Percentiles rank a stretch among this genome's conserved stretches.
Conservation (phyloP, 257 asterid genomes). For the Echium plantagineum region DNA sequence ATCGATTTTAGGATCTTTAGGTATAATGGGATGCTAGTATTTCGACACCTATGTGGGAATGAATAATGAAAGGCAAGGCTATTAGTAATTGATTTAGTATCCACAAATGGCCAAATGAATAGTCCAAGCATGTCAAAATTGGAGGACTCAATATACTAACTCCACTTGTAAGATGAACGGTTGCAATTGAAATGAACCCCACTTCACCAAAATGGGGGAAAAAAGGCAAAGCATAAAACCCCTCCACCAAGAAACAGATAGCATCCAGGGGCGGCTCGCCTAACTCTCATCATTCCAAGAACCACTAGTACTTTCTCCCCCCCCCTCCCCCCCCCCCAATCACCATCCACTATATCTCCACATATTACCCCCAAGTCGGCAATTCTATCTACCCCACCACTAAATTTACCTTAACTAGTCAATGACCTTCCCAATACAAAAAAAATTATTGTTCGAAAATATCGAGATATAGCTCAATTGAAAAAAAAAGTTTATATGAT, state of each 20-base stretch:
- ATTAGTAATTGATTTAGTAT: too few relatives aligned
- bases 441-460: too few relatives aligned
- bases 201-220: too few relatives aligned
- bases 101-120: not conserved
- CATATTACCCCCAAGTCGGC: not conserved
- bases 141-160: not conserved
- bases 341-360: not conserved
- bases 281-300: constrained; percentile 1
- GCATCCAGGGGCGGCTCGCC: not conserved
- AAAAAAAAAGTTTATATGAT: too few relatives aligned
- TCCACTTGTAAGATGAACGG: not conserved
- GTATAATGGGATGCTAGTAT: too few relatives aligned
- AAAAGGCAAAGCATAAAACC: not conserved
- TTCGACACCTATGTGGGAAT: too few relatives aligned
- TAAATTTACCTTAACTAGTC: not conserved
- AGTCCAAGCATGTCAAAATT: not conserved
- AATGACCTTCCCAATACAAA: not conserved
- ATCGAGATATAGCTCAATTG: too few relatives aligned
- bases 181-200: not conserved
- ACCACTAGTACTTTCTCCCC: not conserved
- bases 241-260: constrained; percentile 24
- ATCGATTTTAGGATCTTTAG: too few relatives aligned
- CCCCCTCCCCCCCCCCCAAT: too few relatives aligned
- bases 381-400: not conserved
- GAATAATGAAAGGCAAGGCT: too few relatives aligned